Evolutionary conservation across 2,329 filamentous ascomycete species (phyloP).

Genomic region (Blastomyces emzantsi): DNA sequence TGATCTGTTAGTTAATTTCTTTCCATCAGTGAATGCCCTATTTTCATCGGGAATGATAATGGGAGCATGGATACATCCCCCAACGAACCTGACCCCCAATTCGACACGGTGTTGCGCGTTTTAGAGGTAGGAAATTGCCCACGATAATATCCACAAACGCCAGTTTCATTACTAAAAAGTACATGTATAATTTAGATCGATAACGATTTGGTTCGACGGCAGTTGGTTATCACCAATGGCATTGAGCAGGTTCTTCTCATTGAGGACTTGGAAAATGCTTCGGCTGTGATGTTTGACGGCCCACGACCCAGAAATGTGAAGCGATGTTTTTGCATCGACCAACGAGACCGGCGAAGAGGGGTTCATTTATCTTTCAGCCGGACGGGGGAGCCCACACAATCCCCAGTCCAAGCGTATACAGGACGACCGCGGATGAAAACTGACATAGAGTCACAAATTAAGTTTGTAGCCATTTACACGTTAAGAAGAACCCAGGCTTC

Average conservation of each 20-base stretch:
- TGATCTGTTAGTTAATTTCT: conserved; percentile 10
- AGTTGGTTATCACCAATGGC: conserved; percentile 69
- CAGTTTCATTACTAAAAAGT: background rate
- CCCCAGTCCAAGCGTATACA: conserved; percentile 45
- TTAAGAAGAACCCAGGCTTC: background rate
- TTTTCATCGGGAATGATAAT: conserved; percentile 55
- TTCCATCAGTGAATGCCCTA: conserved; percentile 41
- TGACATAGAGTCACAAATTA: conserved; percentile 60
- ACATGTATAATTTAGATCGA: conserved; percentile 50
- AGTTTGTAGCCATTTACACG: conserved; percentile 25
- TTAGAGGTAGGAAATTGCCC: conserved; percentile 46
- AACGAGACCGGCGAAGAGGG: conserved; percentile 55
- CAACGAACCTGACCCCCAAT: conserved; percentile 64
- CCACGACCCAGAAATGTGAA: conserved; percentile 59
- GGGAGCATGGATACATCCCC: conserved; percentile 47
- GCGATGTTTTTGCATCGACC: conserved; percentile 55
- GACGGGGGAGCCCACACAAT: conserved; percentile 42
- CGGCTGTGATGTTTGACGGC: conserved; percentile 57
- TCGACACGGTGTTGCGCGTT: conserved; percentile 70
- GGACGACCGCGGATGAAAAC: conserved; percentile 66
- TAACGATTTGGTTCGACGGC: conserved; percentile 65
- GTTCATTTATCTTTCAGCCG: conserved; percentile 48
- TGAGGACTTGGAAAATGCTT: conserved; percentile 55
- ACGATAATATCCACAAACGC: background rate
- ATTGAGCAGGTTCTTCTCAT: conserved; percentile 84